Evolutionary conservation across 495 filamentous ascomycete species (phyloP).

Genomic region (Cetradonia linearis): DNA sequence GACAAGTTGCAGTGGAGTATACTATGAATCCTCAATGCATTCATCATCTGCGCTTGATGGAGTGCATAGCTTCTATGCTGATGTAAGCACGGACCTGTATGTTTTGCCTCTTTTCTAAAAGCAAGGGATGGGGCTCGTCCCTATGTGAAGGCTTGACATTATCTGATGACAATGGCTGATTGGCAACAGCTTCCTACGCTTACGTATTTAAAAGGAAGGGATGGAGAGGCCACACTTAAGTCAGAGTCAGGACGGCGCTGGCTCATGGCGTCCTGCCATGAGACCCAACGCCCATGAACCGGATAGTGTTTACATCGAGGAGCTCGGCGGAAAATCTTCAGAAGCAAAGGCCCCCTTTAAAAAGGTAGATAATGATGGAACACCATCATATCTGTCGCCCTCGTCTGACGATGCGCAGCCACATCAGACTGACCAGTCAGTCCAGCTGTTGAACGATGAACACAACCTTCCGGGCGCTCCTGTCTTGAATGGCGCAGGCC

Average conservation of each 20-base stretch:
- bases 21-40: neutral
- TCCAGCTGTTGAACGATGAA: neutral
- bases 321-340: neutral
- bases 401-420: neutral
- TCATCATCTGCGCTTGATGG: neutral
- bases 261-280: constrained; percentile 18
- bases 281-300: constrained; percentile 8
- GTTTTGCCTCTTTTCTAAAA: neutral
- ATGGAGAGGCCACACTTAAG: constrained; percentile 8
- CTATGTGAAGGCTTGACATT: neutral
- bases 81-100: neutral
- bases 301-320: neutral
- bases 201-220: neutral
- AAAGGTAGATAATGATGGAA: neutral
- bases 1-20: neutral
- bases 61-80: neutral
- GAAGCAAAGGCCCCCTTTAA: neutral
- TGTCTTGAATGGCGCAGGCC: neutral
- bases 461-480: neutral
- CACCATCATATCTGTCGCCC: neutral
- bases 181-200: neutral
- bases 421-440: neutral
- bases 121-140: neutral
- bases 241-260: neutral
- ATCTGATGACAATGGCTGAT: neutral